These are phyloP conservation scores for Phytopythium vexans DNA, from an alignment of 352 stramenopile genomes.

Conservation along the genomic window DNA sequence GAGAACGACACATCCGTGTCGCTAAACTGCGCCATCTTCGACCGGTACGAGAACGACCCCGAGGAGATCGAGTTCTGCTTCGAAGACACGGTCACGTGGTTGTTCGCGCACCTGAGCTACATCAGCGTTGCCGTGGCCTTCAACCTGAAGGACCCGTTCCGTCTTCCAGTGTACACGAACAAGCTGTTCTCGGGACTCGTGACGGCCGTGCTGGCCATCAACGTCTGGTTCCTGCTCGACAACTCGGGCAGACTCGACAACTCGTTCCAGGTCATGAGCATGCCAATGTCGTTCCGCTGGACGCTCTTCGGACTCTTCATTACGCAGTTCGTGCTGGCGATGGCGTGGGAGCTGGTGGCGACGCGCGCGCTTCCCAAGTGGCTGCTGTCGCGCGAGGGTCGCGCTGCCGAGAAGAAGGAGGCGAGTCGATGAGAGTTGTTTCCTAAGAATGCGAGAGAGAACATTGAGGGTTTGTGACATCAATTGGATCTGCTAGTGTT, in stretches of 20 bases:
- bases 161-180: slow-evolving; percentile 37
- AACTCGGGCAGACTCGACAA: slow-evolving; percentile 16
- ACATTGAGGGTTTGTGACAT: background rate
- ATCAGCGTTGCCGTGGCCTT: slow-evolving; percentile 35
- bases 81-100: slow-evolving; percentile 36
- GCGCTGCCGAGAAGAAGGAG: slow-evolving; percentile 25
- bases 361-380: slow-evolving; percentile 16
- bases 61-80: slow-evolving; percentile 23
- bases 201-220: slow-evolving; percentile 14
- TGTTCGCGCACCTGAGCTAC: slow-evolving; percentile 42
- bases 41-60: slow-evolving; percentile 17
- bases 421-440: too few species aligned
- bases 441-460: too few species aligned
- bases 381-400: slow-evolving; percentile 4
- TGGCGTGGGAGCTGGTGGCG: slow-evolving; percentile 21
- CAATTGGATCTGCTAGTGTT: background rate
- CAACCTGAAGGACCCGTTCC: slow-evolving; percentile 44
- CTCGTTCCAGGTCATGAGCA: slow-evolving; percentile 36
- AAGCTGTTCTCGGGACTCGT: slow-evolving; percentile 19
- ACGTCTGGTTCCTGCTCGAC: slow-evolving; percentile 40
- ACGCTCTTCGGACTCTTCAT: slow-evolving; percentile 34
- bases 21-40: slow-evolving; percentile 25
- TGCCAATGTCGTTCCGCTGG: slow-evolving; percentile 27
- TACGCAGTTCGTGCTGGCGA: slow-evolving; percentile 12
- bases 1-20: slow-evolving; percentile 14